Evolutionary conservation across 2,329 filamentous ascomycete genomes (phyloP).

Genomic region (Ophiostoma perfectum): DNA sequence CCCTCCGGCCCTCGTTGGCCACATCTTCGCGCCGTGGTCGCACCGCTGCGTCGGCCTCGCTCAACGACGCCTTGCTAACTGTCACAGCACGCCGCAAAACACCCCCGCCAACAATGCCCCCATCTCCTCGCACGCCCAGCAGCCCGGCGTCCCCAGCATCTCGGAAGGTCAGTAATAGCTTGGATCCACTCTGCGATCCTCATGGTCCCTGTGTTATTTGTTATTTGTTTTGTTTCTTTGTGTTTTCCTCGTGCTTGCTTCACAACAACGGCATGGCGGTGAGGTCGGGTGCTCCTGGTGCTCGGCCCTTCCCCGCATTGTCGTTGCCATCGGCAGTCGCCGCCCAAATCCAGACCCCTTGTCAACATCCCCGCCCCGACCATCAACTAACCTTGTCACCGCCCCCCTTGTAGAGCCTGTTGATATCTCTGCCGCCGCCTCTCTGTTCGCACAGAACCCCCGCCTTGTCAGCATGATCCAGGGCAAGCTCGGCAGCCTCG

Average conservation of each 20-base stretch:
- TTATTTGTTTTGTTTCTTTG: neutral
- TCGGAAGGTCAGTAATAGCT: conserved; percentile 72
- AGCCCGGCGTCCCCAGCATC: conserved; percentile 89
- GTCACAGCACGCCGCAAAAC: conserved; percentile 87
- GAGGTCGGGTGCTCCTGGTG: neutral
- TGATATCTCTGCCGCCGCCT: conserved; percentile 79
- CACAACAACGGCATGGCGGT: neutral
- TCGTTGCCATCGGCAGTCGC: neutral
- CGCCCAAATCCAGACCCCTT: neutral
- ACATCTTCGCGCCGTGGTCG: neutral
- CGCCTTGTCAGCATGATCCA: conserved; percentile 96
- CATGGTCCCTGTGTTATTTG: neutral
- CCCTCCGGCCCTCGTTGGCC: conserved; percentile 16
- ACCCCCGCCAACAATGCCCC: conserved; percentile 92
- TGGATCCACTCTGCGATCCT: neutral
- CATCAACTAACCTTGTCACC: neutral
- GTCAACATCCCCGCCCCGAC: neutral
- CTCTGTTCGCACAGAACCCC: conserved; percentile 93
- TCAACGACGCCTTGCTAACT: conserved; percentile 23
- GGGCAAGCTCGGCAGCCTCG: conserved; percentile 85
- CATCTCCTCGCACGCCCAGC: conserved; percentile 94
- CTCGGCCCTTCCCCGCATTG: conserved; percentile 2
- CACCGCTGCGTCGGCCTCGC: neutral
- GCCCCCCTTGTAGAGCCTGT: conserved; percentile 55
- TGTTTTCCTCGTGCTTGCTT: neutral